These are phyloP conservation scores for Sphagnurus paluster DNA, from an alignment of 1,284 basidiomycete species.

Conservation along the genomic window DNA sequence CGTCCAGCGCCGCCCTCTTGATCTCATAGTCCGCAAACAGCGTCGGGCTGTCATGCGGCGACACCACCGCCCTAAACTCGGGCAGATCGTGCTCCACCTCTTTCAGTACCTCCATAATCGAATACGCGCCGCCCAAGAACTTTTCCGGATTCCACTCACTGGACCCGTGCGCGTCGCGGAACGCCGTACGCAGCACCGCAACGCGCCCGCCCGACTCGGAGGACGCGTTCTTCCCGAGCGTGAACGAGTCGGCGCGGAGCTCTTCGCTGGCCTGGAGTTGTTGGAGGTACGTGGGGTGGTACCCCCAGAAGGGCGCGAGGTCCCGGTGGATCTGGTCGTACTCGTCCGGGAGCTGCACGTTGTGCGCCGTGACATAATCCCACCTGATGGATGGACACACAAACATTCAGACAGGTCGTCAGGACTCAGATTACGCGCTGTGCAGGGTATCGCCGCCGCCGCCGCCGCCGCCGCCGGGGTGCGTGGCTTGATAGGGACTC, in stretches of 20 bases:
- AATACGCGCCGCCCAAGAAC: slow-evolving; percentile 15
- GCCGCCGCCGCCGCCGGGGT: no score
- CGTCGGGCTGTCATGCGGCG: slow-evolving; percentile 41
- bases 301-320: slow-evolving; percentile 50
- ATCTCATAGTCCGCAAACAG: slow-evolving; percentile 38
- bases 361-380: slow-evolving; percentile 50
- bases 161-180: not conserved
- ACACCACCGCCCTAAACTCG: slow-evolving; percentile 37
- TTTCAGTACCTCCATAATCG: slow-evolving; percentile 31
- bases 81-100: slow-evolving; percentile 35
- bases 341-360: slow-evolving; percentile 55
- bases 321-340: slow-evolving; percentile 49
- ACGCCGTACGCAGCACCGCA: slow-evolving; percentile 33
- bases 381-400: no score
- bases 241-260: slow-evolving; percentile 29
- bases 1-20: slow-evolving; percentile 29
- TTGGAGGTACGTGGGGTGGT: slow-evolving; percentile 40
- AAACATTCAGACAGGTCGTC: no score
- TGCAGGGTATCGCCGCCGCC: no score
- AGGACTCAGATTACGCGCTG: no score
- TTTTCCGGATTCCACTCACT: slow-evolving; percentile 30
- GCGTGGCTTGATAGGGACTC: no score
- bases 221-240: slow-evolving; percentile 28
- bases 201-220: no score
- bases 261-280: slow-evolving; percentile 33